Evolutionary conservation across 768 basidiomycete species (phyloP).

Genomic region (Tricholoma hemisulphureum): DNA sequence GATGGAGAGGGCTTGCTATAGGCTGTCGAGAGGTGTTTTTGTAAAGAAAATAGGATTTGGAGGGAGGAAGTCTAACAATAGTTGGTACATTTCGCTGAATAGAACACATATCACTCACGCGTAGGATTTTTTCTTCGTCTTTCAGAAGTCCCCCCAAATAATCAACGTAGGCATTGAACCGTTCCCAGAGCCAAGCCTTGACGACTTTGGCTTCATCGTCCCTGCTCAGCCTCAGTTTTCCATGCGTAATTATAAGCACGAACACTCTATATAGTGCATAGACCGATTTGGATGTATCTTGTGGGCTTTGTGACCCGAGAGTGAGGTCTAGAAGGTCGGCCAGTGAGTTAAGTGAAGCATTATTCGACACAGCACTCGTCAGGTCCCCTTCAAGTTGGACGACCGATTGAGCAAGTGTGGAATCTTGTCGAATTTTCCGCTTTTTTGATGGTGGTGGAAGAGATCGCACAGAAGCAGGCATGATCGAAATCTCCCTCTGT

Average conservation of each 20-base stretch:
- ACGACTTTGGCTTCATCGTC: conserved; percentile 63
- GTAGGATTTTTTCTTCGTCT: conserved; percentile 71
- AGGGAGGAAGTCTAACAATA: conserved; percentile 59
- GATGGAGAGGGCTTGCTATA: conserved; percentile 43
- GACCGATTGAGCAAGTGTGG: conserved; percentile 15
- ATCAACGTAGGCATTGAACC: conserved; percentile 66
- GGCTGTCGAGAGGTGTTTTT: conserved; percentile 74
- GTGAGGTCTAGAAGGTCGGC: conserved; percentile 71
- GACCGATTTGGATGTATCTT: conserved; percentile 66
- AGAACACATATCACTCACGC: conserved; percentile 47
- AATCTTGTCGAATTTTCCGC: conserved; percentile 40
- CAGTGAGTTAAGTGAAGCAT: conserved; percentile 72
- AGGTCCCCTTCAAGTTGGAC: conserved; percentile 53
- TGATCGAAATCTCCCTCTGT: too few species aligned
- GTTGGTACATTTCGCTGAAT: neutral
- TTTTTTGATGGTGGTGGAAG: conserved; percentile 54
- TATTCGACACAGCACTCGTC: conserved; percentile 48
- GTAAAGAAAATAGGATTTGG: conserved; percentile 72
- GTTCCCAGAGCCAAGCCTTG: conserved; percentile 77
- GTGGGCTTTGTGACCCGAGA: conserved; percentile 44
- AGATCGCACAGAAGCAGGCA: conserved; percentile 37
- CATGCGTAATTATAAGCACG: conserved; percentile 26
- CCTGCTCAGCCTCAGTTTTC: conserved; percentile 50
- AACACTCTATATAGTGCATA: conserved; percentile 72
- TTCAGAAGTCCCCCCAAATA: conserved; percentile 69